Evolutionary conservation across 805 yeast species (phyloP).

Genomic region (Cyberlindnera subsufficiens): DNA sequence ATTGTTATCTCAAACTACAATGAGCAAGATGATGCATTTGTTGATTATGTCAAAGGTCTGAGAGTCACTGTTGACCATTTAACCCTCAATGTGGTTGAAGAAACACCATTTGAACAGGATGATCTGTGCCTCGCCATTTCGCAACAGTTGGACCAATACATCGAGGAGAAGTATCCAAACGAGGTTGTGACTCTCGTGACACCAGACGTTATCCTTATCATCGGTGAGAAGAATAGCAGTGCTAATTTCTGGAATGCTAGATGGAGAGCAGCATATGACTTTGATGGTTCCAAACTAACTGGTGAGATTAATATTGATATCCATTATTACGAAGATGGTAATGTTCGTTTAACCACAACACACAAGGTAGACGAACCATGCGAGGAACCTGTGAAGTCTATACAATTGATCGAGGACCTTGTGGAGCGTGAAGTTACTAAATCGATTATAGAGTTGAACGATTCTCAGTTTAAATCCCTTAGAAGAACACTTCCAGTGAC

Average conservation of each 20-base stretch:
- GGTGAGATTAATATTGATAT: conserved; percentile 67
- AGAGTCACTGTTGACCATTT: conserved; percentile 57
- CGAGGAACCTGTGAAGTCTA: conserved; percentile 34
- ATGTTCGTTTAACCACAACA: conserved; percentile 65
- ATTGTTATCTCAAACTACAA: conserved; percentile 41
- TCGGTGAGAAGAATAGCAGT: conserved; percentile 68
- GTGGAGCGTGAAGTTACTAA: conserved; percentile 55
- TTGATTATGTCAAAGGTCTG: conserved; percentile 44
- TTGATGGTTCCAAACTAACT: conserved; percentile 28
- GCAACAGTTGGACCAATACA: conserved; percentile 36
- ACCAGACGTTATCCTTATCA: conserved; percentile 36
- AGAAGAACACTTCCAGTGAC: conserved; percentile 92
- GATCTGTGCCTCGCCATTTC: conserved; percentile 13
- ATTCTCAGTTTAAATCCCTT: conserved; percentile 71
- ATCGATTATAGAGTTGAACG: conserved; percentile 69
- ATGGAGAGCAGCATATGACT: conserved; percentile 68
- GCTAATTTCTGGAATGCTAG: conserved; percentile 84
- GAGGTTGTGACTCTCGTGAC: conserved; percentile 37
- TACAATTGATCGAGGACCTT: conserved; percentile 50
- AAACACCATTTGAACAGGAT: conserved; percentile 35
- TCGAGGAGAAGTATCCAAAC: conserved; percentile 62
- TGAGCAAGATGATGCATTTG: conserved; percentile 41
- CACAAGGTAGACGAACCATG: conserved; percentile 25
- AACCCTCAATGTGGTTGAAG: conserved; percentile 41
- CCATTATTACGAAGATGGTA: conserved; percentile 95